Evolutionary conservation across 2,329 filamentous ascomycete genomes (phyloP).

Genomic region (Triangularia setosa): DNA sequence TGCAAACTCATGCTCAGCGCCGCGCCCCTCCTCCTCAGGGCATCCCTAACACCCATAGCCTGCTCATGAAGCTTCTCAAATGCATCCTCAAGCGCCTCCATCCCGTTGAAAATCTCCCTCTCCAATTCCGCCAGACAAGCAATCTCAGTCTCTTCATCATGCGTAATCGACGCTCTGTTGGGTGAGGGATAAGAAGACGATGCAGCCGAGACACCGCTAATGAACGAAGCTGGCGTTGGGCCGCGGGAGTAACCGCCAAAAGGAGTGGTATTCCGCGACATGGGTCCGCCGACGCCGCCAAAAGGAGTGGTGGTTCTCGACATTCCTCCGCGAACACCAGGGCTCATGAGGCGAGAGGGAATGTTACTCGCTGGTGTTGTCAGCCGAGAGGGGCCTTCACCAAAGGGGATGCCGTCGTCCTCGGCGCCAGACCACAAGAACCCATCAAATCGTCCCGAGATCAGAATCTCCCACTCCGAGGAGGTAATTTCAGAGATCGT

Average conservation of each 20-base stretch:
- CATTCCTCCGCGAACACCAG: slow-evolving; percentile 42
- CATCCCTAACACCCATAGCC: slow-evolving; percentile 74
- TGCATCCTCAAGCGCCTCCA: slow-evolving; percentile 91
- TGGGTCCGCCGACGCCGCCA: slow-evolving; percentile 33
- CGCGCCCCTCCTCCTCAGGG: slow-evolving; percentile 76
- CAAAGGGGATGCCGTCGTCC: slow-evolving; percentile 37
- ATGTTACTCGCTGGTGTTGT: slow-evolving; percentile 51
- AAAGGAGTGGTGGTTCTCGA: slow-evolving; percentile 53
- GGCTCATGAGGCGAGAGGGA: slow-evolving; percentile 38
- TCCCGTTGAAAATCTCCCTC: slow-evolving; percentile 85
- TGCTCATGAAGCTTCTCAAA: slow-evolving; percentile 87
- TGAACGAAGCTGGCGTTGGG: slow-evolving; percentile 49
- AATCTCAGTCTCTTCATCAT: slow-evolving; percentile 93
- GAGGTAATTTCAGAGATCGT: slow-evolving; percentile 84
- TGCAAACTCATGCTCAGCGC: slow-evolving; percentile 65
- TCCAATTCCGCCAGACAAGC: slow-evolving; percentile 86
- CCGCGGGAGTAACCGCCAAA: slow-evolving; percentile 36
- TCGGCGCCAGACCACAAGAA: slow-evolving; percentile 94
- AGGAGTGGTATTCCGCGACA: slow-evolving; percentile 52
- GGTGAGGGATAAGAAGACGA: slow-evolving; percentile 44
- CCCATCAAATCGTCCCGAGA: slow-evolving; percentile 89
- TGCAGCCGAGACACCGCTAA: slow-evolving; percentile 45
- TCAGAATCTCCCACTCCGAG: slow-evolving; percentile 95
- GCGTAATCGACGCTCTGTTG: slow-evolving; percentile 63
- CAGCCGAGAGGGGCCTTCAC: slow-evolving; percentile 47